phyloP scores from a whole-genome alignment of 2,329 filamentous ascomycete species.

The Fusarium devonianum region DNA sequence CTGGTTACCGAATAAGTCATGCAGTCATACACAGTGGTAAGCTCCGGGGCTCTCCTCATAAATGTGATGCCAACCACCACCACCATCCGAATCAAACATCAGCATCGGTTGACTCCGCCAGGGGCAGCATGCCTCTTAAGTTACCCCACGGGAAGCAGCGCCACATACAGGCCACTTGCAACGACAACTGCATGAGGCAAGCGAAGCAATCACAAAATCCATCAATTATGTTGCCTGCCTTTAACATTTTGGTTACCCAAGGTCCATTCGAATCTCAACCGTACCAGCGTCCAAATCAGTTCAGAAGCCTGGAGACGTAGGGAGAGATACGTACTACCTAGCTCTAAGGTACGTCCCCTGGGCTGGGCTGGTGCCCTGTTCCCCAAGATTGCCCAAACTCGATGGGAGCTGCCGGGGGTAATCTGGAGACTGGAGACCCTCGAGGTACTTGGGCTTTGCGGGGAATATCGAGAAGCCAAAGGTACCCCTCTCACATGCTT shows the following conservation, averaged over 20 bases:
- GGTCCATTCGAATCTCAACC: slow-evolving; percentile 3
- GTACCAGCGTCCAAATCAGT: no score
- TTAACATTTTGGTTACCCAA: slow-evolving; percentile 7
- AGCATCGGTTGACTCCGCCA: background rate
- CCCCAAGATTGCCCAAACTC: slow-evolving; percentile 28
- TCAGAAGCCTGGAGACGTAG: no score
- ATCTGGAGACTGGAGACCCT: slow-evolving; percentile 23
- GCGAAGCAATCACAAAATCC: slow-evolving; percentile 6
- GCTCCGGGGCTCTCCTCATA: no score
- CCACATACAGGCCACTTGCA: slow-evolving; percentile 4
- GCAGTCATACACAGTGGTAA: background rate
- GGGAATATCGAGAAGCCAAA: slow-evolving; percentile 23
- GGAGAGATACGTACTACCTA: background rate
- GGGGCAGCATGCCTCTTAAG: background rate
- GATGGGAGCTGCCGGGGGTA: slow-evolving; percentile 26
- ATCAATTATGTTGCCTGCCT: slow-evolving; percentile 5
- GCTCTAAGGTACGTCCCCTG: background rate
- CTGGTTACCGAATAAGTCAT: background rate
- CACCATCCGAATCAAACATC: background rate
- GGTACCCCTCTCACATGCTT: slow-evolving; percentile 39
- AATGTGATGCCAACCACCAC: background rate
- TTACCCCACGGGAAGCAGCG: background rate
- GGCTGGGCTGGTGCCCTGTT: background rate
- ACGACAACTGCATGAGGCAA: slow-evolving; percentile 5
- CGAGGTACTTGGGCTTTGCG: slow-evolving; percentile 33